Conservation (phyloP, 306 rosid genomes). For the Lathyrus aphaca region DNA sequence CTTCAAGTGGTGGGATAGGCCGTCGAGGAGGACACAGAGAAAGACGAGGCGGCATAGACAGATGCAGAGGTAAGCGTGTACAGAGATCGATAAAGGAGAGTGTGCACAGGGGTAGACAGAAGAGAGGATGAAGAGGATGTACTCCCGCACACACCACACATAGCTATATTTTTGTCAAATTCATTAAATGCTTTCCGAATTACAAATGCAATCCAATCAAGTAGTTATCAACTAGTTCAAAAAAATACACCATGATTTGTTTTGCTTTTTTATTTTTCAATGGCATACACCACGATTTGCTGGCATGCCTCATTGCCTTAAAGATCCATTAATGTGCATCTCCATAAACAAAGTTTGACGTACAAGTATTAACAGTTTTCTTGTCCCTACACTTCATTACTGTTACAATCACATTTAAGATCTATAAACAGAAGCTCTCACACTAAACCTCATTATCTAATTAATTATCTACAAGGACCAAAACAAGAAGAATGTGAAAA, state of each 20-base stretch:
- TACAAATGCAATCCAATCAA: not conserved
- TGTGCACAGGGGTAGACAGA: no score
- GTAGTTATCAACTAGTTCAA: constrained; percentile 7
- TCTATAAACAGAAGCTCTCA: constrained; percentile 26
- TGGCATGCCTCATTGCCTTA: constrained; percentile 24
- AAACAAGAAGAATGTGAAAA: constrained; percentile 28
- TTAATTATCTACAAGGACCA: constrained; percentile 14
- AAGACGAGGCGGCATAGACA: no score
- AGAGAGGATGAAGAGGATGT: no score
- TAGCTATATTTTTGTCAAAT: no score
- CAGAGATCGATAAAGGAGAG: no score
- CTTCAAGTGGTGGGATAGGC: no score
- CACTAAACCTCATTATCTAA: constrained; percentile 27
- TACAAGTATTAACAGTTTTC: constrained; percentile 25
- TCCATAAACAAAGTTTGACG: constrained; percentile 16
- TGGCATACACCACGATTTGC: not conserved
- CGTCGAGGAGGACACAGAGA: no score
- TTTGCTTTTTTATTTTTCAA: no score
- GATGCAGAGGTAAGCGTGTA: no score
- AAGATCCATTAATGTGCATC: constrained; percentile 18
- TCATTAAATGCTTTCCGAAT: not conserved
- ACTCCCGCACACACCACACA: no score
- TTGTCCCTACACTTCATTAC: constrained; percentile 29
- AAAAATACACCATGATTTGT: not conserved
- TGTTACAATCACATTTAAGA: constrained; percentile 20